Evolutionary conservation across 1,139 yeast species (phyloP).

Genomic region (Kodamaea sp.): DNA sequence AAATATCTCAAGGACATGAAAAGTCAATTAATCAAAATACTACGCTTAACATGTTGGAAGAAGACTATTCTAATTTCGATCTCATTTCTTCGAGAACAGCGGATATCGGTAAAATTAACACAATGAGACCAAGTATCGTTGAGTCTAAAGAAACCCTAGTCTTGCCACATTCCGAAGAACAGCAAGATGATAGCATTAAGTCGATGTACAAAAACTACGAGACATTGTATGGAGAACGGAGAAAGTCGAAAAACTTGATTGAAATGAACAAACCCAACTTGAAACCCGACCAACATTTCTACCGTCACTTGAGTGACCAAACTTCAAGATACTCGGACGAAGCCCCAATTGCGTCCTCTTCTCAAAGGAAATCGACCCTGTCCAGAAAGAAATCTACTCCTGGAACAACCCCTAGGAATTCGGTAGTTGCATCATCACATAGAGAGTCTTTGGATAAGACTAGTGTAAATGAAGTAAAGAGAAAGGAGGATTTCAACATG

Average conservation of each 20-base stretch:
- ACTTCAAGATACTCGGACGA: conserved; percentile 1
- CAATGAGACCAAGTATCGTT: conserved; percentile 26
- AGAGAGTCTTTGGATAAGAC: not conserved
- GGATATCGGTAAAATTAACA: conserved; percentile 29
- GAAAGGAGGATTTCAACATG: conserved; percentile 6
- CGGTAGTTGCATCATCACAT: too few relatives aligned
- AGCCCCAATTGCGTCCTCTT: conserved; percentile 1
- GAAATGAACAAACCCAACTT: conserved; percentile 15
- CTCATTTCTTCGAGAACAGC: conserved; percentile 35
- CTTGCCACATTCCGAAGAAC: conserved; percentile 5
- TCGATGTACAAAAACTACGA: conserved; percentile 28
- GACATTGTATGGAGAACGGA: conserved; percentile 12
- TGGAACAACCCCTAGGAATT: not conserved
- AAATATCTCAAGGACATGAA: conserved; percentile 12
- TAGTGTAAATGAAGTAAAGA: not conserved
- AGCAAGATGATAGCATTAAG: conserved; percentile 17
- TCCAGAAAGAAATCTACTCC: not conserved
- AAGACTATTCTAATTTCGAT: conserved; percentile 33
- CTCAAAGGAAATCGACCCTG: conserved; percentile 1
- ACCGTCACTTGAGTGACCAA: conserved; percentile 7
- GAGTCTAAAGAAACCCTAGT: conserved; percentile 32
- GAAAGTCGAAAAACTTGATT: conserved; percentile 13
- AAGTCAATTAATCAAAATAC: conserved; percentile 5
- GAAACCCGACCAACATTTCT: conserved; percentile 8
- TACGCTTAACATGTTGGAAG: conserved; percentile 14